Evolutionary conservation across 768 basidiomycete genomes (phyloP), one percentile per base, ranked within the genome.

Genomic region (Gautieria morchelliformis): DNA sequence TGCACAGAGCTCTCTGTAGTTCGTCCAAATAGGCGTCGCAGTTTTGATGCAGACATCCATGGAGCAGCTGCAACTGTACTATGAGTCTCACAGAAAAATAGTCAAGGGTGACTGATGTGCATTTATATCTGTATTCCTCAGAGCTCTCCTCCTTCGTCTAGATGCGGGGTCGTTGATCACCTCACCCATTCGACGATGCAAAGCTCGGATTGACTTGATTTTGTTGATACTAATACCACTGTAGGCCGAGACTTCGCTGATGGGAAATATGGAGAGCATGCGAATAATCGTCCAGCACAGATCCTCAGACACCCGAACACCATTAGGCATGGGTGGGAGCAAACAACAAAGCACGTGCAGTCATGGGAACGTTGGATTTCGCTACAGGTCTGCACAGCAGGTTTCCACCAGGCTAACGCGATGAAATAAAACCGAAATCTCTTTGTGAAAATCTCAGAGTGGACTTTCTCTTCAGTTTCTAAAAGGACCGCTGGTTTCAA

Each of bases 11-110:
- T n/a, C 32, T 4, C 32, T 47, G 22, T 24, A 56, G 19, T 17
- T 56, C 55, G 3, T 56, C 42, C 7, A 56, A 24, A 22, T 45
- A 41, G 2, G 20, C 17, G 22, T 54, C 53, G n/a, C 5, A 52
- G 52, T 35, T 65, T 60, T 15, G 54, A 32, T 6, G 64, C 64
- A 4, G 51, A 37, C 4, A 56, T 60, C 15, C 59, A 57, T 10
- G 63, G 35, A 49, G 20, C 14, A 24, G 6, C 22, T 52, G 15
- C 39, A 11, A 52, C 8, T n/a, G 19, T 12, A n/a, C 9, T n/a
- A 52, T 7, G 14, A 51, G 3, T 52, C 3, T 33, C 4, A 52
- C 8, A 7, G 19, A 33, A 9, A 32, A 52, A 52, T n/a, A n/a
- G n/a, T n/a, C n/a, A n/a, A n/a, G n/a, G n/a, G 5, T 40, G 9